phyloP scores from a whole-genome alignment of 2,329 filamentous ascomycete genomes.

The Trichoderma hamatum region DNA sequence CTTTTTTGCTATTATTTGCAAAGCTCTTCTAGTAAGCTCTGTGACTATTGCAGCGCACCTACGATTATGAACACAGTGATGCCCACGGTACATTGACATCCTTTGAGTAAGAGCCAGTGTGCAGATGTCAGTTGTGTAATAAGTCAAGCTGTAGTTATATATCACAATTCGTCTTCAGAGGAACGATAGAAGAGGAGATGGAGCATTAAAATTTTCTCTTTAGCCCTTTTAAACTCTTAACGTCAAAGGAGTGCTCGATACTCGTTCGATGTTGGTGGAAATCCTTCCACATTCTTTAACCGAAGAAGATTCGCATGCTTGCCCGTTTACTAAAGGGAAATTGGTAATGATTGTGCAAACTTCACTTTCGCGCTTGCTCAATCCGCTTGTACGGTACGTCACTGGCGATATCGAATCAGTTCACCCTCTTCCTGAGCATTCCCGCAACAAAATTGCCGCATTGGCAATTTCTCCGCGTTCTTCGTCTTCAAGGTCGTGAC shows the following conservation, averaged over 20 bases:
- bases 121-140: neutral
- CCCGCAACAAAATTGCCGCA: constrained; percentile 32
- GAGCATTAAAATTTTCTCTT: neutral
- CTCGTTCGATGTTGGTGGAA: constrained; percentile 42
- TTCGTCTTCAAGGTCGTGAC: constrained; percentile 48
- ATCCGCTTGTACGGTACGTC: constrained; percentile 49
- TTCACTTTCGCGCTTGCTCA: constrained; percentile 45
- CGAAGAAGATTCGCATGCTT: neutral
- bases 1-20: neutral
- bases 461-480: constrained; percentile 37
- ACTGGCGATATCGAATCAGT: constrained; percentile 49
- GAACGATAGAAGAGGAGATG: neutral
- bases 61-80: neutral
- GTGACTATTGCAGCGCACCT: too few relatives aligned
- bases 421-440: constrained; percentile 37
- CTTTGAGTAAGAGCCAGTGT: neutral
- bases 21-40: neutral
- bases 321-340: constrained; percentile 38
- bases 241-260: constrained; percentile 41
- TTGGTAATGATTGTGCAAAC: constrained; percentile 47
- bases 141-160: neutral
- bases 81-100: neutral
- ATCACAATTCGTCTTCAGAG: neutral
- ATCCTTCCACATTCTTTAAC: constrained; percentile 36
- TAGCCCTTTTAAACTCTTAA: neutral